Evolutionary conservation across 768 basidiomycete species (phyloP), one percentile per base, ranked within the genome.

Genomic region (Auriscalpium orientale): DNA sequence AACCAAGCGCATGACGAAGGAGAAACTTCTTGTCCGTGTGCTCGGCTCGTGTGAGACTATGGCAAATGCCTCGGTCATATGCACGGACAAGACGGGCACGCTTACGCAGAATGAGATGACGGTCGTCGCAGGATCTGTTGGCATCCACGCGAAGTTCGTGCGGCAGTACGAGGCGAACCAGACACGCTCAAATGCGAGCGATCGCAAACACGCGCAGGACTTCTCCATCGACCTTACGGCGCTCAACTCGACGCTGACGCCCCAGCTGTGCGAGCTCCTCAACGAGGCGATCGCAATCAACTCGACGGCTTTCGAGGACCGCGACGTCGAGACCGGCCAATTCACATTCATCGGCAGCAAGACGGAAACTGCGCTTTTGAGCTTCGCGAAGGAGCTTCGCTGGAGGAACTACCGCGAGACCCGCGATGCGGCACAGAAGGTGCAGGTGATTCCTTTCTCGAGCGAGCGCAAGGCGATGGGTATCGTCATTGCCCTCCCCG

Each of bases 31-130:
- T 45, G 97, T 98, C 34, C 93, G 95, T 54, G 91, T 98, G 5
- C 82, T 99, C 36, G 91, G 91, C 8, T 94, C 94, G 12, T 98
- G 95, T 71, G 97, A 99, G 73, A 98, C 93, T 0, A 98, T 98
- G 95, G 95, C 91, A 20, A 98, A 98, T 64, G 91, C 95, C 5
- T 95, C 89, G 20, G 94, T 98, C 56, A 82, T 98, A 4, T 94
- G 92, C 72, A 95, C 93, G 13, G 93, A 95, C 77, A 95, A 95
- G 74, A 95, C 94, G 2, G 95, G 95, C 38, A 98, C 95, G 9
- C 84, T 99, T 21, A 99, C 97, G 0, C 87, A 91, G 67, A 98
- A 98, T 72, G 74, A 74, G 62, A 99, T 99, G 97, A 84, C 87
- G 10, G 91, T 98, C 60, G 97, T 99, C 51, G 95, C 95, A 20